phyloP scores from a whole-genome alignment of 352 stramenopile genomes.

The Phytopythium boreale region DNA sequence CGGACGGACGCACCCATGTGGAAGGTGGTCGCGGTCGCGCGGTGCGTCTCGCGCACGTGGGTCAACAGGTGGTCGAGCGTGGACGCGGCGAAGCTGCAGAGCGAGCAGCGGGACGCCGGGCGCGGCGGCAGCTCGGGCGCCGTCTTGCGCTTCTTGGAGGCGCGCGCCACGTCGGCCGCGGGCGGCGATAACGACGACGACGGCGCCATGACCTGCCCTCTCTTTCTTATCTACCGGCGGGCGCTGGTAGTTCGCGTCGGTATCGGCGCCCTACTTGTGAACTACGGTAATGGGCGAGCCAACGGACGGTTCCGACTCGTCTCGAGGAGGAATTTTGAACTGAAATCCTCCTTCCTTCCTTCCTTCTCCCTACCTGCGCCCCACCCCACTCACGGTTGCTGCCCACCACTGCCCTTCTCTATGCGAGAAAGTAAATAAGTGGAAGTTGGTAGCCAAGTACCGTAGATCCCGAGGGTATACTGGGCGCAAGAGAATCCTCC shows the following conservation, averaged over 20 bases:
- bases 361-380: too few relatives aligned
- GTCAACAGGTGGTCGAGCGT: slow-evolving; percentile 50
- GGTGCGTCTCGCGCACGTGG: slow-evolving; percentile 42
- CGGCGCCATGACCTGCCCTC: background rate
- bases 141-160: slow-evolving; percentile 63
- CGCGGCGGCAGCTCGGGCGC: slow-evolving; percentile 11
- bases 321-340: slow-evolving; percentile 40
- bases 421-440: too few relatives aligned
- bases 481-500: slow-evolving; percentile 7
- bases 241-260: too few relatives aligned
- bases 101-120: slow-evolving; percentile 23
- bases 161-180: slow-evolving; percentile 3
- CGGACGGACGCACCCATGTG: slow-evolving; percentile 49
- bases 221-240: too few relatives aligned
- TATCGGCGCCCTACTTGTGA: background rate
- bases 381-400: too few relatives aligned
- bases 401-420: too few relatives aligned
- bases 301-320: slow-evolving; percentile 26
- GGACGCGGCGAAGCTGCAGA: slow-evolving; percentile 41
- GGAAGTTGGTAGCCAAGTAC: background rate
- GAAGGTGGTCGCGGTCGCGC: slow-evolving; percentile 12
- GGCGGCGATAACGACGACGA: slow-evolving; percentile 3
- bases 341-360: slow-evolving; percentile 29
- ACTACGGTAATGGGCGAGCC: too few relatives aligned
- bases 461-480: slow-evolving; percentile 7